Percentiles rank a stretch among this genome's conserved stretches.
Conservation (phyloP, 2,329 filamentous ascomycete genomes). For the Allantophomopsis lycopodina region DNA sequence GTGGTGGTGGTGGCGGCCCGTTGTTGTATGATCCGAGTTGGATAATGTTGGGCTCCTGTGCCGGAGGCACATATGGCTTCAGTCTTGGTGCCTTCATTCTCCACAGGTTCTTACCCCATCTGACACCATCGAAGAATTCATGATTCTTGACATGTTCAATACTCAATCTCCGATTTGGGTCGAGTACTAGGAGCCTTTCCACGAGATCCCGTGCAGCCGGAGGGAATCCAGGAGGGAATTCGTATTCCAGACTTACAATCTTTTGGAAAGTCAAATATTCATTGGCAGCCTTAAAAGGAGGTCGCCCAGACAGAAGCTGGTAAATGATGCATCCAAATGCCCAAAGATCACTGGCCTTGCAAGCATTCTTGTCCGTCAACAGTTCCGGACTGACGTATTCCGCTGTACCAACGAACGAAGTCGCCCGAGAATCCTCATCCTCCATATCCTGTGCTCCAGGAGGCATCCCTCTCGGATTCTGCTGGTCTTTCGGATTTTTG, state of each 20-base stretch:
- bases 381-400: constrained; percentile 97
- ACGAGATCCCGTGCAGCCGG: constrained; percentile 76
- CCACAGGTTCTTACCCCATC: constrained; percentile 78
- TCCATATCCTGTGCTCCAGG: constrained; percentile 21
- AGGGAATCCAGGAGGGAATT: constrained; percentile 83
- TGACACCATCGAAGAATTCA: constrained; percentile 80
- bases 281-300: constrained; percentile 90
- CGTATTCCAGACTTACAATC: constrained; percentile 87
- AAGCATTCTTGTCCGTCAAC: constrained; percentile 91
- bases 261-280: constrained; percentile 98
- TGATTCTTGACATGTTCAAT: constrained; percentile 97
- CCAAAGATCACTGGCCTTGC: constrained; percentile 96
- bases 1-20: constrained; percentile 14
- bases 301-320: constrained; percentile 86
- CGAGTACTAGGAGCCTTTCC: constrained; percentile 78
- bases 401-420: constrained; percentile 93
- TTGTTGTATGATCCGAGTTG: constrained; percentile 37
- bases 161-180: constrained; percentile 70
- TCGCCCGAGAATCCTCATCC: constrained; percentile 58
- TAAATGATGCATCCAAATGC: constrained; percentile 98
- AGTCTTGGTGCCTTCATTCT: constrained; percentile 78
- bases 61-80: constrained; percentile 67
- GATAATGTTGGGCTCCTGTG: constrained; percentile 61
- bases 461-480: constrained; percentile 22
- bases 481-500: constrained; percentile 17